Evolutionary conservation across 2,329 filamentous ascomycete genomes (phyloP), one percentile per base, ranked within the genome.

Genomic region (Ascochyta pisi): DNA sequence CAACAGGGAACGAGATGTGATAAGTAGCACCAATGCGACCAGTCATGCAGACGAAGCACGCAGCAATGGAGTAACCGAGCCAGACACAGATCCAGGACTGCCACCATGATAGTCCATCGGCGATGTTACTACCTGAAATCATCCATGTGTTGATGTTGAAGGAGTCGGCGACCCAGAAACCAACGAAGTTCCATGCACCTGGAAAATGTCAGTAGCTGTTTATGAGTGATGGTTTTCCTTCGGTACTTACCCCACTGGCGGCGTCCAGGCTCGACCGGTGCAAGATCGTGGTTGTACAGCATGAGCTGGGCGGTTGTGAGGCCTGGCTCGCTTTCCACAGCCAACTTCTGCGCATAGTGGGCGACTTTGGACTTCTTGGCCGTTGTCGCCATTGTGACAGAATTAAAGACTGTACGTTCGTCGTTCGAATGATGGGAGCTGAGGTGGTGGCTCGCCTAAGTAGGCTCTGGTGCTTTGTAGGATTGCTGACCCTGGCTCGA

Each of bases 1-100:
- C 87, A 33, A 96, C 90, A 0, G 93, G 92, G 73, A 96, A 96
- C 1, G 90, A 89, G 62, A 96, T 91, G 73, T 96, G 92, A 74
- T 96, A 96, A 19, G 84, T 86, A 8, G 92, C 90, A 55, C 92
- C 93, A 45, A 96, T 93, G 44, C 91, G 87, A 62, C 91, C 92
- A 6, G 90, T 96, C 61, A 88, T 60, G 68, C 86, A 89, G 10
- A 73, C 68, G 76, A 96, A 96, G 70, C 78, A 79, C 29, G 83
- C 91, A 0, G 92, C 86, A 61, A 96, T 87, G 35, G 86, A 81
- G 71, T 96, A 96, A 50, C 93, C 92, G 26, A 93, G 61, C 88
- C 92, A 94, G 39, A 96, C 90, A 69, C 90, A 92, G n/a, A 78
- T 62, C 76, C 75, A 79, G 2, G 90, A 89, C 77, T 96, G 91